Evolutionary conservation across 176 grass and related monocot species (phyloP), one percentile per base, ranked within the genome.

Genomic region (Alopecurus myosuroides): DNA sequence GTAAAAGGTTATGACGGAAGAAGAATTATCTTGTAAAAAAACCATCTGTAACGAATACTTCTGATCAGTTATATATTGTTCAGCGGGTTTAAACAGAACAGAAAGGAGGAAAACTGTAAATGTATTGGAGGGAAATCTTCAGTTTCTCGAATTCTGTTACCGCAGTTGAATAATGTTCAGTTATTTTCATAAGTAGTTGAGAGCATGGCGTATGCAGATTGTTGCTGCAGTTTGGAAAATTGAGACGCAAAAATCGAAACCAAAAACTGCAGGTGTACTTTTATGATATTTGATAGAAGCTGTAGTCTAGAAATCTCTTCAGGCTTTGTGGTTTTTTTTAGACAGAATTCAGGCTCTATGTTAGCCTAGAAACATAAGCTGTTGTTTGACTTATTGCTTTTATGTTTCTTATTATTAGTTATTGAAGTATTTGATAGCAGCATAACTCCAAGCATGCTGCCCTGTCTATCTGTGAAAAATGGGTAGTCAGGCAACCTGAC

Each of bases 1-100:
- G 91, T 97, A 93, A 89, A 93, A 85, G 84, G 22, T 82, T 86
- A 67, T 88, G 81, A 89, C 80, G 78, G 82, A 63, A 85, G 83
- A 45, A 52, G 80, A 52, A 73, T 53, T 33, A 53, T 82, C 25
- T 45, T 85, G 86, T 84, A 86, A 94, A 88, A 41, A 64, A 70
- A 63, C 62, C 62, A 57, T 25, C 62, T 86, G 71, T 31, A 87
- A 87, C 44, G 66, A 25, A 31, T 51, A 70, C 58, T 76, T 67
- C 35, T 39, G 75, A 48, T 87, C 71, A 79, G 61, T 40, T 63
- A 42, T 80, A 60, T 72, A 28, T 53, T 60, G 48, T 76, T 46
- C 77, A 76, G 68, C 42, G 8, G 18, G 49, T 81, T 82, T 46
- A 84, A 31, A 23, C 9, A 52, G 50, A 28, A 77, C 57, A 34